phyloP scores from a whole-genome alignment of 202 grass and related monocot species.

The Brachypodium distachyon region DNA sequence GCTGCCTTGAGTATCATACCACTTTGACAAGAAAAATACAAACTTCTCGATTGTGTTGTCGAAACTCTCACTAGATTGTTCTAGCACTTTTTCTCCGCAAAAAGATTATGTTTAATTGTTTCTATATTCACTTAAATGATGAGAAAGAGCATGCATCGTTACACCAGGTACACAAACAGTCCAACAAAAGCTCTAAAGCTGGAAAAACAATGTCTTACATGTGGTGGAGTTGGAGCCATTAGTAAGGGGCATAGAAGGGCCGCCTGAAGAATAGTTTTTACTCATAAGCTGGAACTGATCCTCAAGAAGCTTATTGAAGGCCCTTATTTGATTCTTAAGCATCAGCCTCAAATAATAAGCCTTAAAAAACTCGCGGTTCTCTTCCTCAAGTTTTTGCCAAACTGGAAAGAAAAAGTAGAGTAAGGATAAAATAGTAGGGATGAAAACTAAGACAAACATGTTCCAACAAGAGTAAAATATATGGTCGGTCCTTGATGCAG shows the following conservation, averaged over 20 bases:
- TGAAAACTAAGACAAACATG: neutral
- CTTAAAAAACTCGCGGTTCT: conserved; percentile 86
- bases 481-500: neutral
- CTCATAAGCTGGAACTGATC: conserved; percentile 73
- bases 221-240: conserved; percentile 62
- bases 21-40: neutral
- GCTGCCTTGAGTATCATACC: neutral
- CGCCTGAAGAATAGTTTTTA: conserved; percentile 47
- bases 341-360: conserved; percentile 93
- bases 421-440: neutral
- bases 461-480: neutral
- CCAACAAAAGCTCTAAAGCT: conserved; percentile 3
- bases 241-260: conserved; percentile 39
- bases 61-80: neutral
- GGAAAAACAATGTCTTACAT: conserved; percentile 42
- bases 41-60: neutral
- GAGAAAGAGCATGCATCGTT: neutral
- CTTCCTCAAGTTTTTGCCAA: conserved; percentile 93
- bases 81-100: neutral
- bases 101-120: neutral
- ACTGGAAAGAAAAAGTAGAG: conserved; percentile 43
- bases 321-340: conserved; percentile 82
- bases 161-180: neutral
- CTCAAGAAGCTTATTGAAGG: conserved; percentile 78
- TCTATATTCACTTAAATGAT: neutral